Evolutionary conservation across 139 green algal genomes (phyloP).

Genomic region (Closterium sp.): DNA sequence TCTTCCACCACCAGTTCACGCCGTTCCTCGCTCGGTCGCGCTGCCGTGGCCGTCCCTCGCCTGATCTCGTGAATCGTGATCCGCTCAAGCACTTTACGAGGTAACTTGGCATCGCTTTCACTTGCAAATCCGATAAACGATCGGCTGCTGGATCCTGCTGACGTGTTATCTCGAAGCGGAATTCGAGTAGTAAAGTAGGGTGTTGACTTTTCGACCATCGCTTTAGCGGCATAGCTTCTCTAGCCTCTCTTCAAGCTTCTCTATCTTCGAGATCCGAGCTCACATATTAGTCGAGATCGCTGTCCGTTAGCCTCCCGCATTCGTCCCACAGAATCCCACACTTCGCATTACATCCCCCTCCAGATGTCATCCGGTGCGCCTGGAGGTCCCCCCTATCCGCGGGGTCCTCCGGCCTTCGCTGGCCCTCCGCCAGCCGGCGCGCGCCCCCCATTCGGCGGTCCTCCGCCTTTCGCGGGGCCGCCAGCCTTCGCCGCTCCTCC

Average conservation of each 20-base stretch:
- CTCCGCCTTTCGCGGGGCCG: neutral
- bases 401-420: neutral
- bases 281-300: constrained; percentile 67
- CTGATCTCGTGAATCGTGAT: neutral
- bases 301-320: constrained; percentile 77
- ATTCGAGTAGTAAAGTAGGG: neutral
- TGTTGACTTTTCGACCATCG: no score
- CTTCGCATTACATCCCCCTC: constrained; percentile 34
- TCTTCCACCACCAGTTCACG: neutral
- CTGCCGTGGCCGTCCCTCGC: neutral
- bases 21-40: neutral
- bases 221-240: no score
- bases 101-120: neutral
- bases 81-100: neutral
- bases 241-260: neutral
- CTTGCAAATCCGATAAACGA: neutral
- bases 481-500: neutral
- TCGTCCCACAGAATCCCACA: constrained; percentile 92
- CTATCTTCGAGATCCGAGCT: neutral
- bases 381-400: neutral
- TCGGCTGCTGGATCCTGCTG: neutral
- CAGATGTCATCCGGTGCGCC: constrained; percentile 44
- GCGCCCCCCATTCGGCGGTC: neutral
- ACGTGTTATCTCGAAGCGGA: neutral
- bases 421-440: neutral